These are phyloP conservation scores for Penicillium lagena DNA, from an alignment of 495 filamentous ascomycete species.

Conservation along the genomic window DNA sequence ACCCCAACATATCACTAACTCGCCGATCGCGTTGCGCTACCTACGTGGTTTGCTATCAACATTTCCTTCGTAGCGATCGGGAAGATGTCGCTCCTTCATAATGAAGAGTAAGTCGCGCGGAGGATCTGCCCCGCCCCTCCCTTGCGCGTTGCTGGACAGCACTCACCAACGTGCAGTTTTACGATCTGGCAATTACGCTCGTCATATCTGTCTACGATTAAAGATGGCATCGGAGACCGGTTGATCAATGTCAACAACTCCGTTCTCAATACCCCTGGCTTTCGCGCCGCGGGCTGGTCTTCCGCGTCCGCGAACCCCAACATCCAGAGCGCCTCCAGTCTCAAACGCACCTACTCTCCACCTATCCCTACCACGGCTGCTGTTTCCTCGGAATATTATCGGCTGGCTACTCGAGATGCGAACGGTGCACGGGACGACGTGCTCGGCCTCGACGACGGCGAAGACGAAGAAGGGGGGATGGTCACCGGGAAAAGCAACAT, in stretches of 20 bases:
- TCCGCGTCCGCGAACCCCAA: slow-evolving; percentile 48
- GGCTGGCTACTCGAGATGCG: slow-evolving; percentile 27
- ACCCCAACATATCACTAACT: not conserved
- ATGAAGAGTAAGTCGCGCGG: slow-evolving; percentile 74
- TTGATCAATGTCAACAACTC: slow-evolving; percentile 87
- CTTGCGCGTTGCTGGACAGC: not conserved
- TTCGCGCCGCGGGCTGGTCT: slow-evolving; percentile 91
- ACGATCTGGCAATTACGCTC: slow-evolving; percentile 89
- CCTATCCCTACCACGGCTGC: slow-evolving; percentile 79
- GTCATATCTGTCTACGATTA: slow-evolving; percentile 81
- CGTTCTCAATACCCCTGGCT: slow-evolving; percentile 88
- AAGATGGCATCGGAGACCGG: slow-evolving; percentile 93
- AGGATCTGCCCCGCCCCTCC: not conserved
- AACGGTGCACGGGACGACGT: slow-evolving; percentile 26
- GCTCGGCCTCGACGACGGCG: slow-evolving; percentile 56
- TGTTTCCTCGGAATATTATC: slow-evolving; percentile 76
- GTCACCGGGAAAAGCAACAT: slow-evolving; percentile 69
- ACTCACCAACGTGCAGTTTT: slow-evolving; percentile 52
- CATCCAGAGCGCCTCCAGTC: slow-evolving; percentile 44
- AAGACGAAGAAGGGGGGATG: slow-evolving; percentile 76
- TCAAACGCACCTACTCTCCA: slow-evolving; percentile 90
- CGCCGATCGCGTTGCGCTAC: slow-evolving; percentile 2
- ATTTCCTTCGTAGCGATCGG: not conserved
- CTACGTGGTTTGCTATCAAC: not conserved
- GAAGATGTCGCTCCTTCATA: slow-evolving; percentile 88